Percentiles rank a stretch among this genome's conserved stretches.
Conservation (phyloP, 805 yeast species). For the Yamadazyma philogaea region DNA sequence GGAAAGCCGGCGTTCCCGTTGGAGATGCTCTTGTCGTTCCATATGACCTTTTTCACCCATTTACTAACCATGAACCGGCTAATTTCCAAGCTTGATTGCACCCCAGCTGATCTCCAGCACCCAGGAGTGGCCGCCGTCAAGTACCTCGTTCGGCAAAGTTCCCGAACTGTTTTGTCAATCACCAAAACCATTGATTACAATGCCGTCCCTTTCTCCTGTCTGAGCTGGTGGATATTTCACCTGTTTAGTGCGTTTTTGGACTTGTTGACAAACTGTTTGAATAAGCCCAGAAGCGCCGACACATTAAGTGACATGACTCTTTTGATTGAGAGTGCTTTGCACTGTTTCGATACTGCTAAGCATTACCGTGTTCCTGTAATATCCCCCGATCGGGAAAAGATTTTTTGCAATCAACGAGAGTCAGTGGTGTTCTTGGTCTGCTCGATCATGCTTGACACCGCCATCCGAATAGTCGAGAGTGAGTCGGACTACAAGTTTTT, state of each 20-base stretch:
- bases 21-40: constrained; percentile 21
- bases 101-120: neutral
- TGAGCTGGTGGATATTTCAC: constrained; percentile 31
- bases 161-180: constrained; percentile 34
- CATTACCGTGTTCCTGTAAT: no score
- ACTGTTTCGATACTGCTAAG: constrained; percentile 15
- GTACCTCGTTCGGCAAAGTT: constrained; percentile 30
- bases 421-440: constrained; percentile 19
- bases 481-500: constrained; percentile 17
- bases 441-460: constrained; percentile 20
- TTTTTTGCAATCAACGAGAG: constrained; percentile 18
- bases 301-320: constrained; percentile 27
- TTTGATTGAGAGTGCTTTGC: constrained; percentile 20
- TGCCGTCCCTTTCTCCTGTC: constrained; percentile 21
- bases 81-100: constrained; percentile 12
- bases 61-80: constrained; percentile 36
- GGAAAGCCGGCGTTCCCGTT: neutral
- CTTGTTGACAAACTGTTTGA: constrained; percentile 28
- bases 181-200: constrained; percentile 20
- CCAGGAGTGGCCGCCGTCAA: constrained; percentile 17
- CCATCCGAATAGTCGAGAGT: constrained; percentile 22
- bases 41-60: constrained; percentile 33
- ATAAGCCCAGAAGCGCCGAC: constrained; percentile 28
- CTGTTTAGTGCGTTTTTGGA: constrained; percentile 32
- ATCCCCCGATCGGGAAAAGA: neutral